A percentile compares a stretch with the other conserved stretches of the same genome.
These are phyloP conservation scores for Closterium sp. DNA, from an alignment of 139 green algal genomes.

Conservation along the genomic window DNA sequence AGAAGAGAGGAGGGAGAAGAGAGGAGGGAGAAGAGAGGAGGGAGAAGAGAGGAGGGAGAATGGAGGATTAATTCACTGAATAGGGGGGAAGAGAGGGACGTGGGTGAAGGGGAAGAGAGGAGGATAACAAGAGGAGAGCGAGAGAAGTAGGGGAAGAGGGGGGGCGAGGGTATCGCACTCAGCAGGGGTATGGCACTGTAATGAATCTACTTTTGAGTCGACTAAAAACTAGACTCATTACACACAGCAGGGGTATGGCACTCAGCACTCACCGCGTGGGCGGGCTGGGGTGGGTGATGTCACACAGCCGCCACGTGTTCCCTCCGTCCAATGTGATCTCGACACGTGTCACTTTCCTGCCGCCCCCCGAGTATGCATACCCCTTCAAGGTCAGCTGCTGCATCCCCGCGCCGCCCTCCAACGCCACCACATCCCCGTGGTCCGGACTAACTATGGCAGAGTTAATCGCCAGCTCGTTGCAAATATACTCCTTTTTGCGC, in stretches of 20 bases:
- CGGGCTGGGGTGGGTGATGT: slow-evolving; percentile 59
- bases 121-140: no score
- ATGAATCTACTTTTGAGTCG: no score
- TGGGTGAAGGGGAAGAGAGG: no score
- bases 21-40: no score
- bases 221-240: no score
- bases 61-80: background rate
- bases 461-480: slow-evolving; percentile 99
- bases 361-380: slow-evolving; percentile 62
- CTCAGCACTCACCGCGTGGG: background rate
- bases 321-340: slow-evolving; percentile 90
- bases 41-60: background rate
- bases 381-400: slow-evolving; percentile 50
- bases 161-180: no score
- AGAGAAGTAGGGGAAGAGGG: no score
- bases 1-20: no score
- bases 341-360: slow-evolving; percentile 83
- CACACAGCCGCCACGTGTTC: slow-evolving; percentile 71
- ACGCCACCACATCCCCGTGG: slow-evolving; percentile 83
- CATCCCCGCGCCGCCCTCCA: slow-evolving; percentile 33
- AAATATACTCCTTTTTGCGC: slow-evolving; percentile 97
- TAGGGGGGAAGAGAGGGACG: background rate
- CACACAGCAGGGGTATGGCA: no score
- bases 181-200: no score
- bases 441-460: slow-evolving; percentile 76